Evolutionary conservation across 352 stramenopile species (phyloP), one percentile per base, ranked within the genome.

Genomic region (Peronospora belbahrii): DNA sequence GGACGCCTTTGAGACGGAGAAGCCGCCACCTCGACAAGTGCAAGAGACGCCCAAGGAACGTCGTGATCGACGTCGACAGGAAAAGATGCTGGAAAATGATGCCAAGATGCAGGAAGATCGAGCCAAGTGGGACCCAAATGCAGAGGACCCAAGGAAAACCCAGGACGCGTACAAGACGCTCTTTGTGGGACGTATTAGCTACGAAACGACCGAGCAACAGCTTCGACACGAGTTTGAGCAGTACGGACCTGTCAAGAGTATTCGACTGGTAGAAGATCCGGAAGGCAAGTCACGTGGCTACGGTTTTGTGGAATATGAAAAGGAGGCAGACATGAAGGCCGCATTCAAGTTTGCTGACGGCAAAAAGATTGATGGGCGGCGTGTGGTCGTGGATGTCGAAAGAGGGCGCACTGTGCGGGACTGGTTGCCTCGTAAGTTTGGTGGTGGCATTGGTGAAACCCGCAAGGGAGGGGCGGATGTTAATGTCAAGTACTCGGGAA

Each of bases 231-330:
- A 98, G 62, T 98, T 99, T 37, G 92, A 98, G 67, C 74, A 96
- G 50, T 97, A 94, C 51, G 94, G 94, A 1, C 67, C 84, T 0
- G 82, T 97, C 28, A 87, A 93, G 52, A 79, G 74, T n/a, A 69
- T 98, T 27, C 65, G 82, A 6, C 59, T 97, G 14, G 78, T 97
- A 8, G 76, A 88, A 37, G 86, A 96, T 42, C 51, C 70, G 24
- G 66, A 89, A 28, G 88, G 84, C 38, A 97, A 98, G 56, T 96
- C 89, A 28, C 73, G 85, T 22, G 95, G 96, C 32, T 98, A 98
- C 68, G 95, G 77, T 6, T 99, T 99, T 65, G 82, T 99, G n/a
- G 96, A 99, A 70, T 99, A 97, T 64, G 92, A 98, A 52, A 88
- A 96, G 55, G 95, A 98, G 65, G 83, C 87, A 40, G 96, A 98